Conservation (phyloP, 176 grass and related monocot species). For the Melocanna baccifera region DNA sequence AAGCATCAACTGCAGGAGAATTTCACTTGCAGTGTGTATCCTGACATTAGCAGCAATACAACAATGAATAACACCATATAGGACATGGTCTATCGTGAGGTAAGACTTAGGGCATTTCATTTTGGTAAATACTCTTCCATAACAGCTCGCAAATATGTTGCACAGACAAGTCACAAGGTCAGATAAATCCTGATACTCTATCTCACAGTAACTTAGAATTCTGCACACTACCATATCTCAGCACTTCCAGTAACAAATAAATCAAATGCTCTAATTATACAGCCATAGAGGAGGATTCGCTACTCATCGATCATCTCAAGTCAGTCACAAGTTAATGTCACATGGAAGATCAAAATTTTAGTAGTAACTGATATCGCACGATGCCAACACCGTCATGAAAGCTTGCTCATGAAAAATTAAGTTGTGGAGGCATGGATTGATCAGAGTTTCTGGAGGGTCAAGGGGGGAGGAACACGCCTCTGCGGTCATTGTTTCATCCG, state of each 20-base stretch:
- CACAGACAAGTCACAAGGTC: neutral
- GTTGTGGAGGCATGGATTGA: conserved; percentile 45
- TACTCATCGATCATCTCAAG: conserved; percentile 37
- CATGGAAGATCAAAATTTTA: conserved; percentile 59
- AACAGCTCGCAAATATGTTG: conserved; percentile 7
- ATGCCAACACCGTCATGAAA: conserved; percentile 50
- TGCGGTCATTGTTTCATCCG: conserved; percentile 56
- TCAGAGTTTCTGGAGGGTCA: conserved; percentile 33
- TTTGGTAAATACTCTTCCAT: neutral
- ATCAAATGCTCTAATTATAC: conserved; percentile 66
- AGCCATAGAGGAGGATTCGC: conserved; percentile 38
- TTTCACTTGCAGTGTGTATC: neutral
- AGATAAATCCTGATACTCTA: conserved; percentile 9
- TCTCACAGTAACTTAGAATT: conserved; percentile 33
- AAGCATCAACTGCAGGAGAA: neutral
- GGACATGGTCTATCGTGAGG: neutral
- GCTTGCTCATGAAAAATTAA: conserved; percentile 57
- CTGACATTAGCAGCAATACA: neutral
- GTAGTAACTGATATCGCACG: conserved; percentile 30
- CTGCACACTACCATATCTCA: conserved; percentile 44
- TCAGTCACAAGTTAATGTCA: conserved; percentile 57
- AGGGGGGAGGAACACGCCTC: conserved; percentile 27
- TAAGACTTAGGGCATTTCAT: neutral
- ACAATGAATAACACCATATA: neutral
- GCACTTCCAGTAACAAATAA: conserved; percentile 48